Conservation (phyloP, 2,329 filamentous ascomycete genomes). For the Phyllosticta paracitricarpa region DNA sequence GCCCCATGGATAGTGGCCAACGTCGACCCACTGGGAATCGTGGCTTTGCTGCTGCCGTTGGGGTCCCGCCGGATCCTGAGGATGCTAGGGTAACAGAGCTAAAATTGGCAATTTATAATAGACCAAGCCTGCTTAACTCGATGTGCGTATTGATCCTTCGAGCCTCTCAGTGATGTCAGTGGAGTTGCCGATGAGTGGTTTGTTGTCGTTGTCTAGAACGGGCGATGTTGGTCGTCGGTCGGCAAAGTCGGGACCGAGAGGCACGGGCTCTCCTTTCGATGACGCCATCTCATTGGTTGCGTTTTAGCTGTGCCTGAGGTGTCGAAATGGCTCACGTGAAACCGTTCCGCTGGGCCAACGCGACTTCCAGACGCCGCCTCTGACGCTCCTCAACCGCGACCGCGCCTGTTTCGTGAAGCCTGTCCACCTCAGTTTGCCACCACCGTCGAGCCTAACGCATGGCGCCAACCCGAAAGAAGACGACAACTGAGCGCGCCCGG, state of each 20-base stretch:
- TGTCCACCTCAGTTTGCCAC: background rate
- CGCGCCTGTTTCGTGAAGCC: background rate
- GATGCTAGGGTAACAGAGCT: background rate
- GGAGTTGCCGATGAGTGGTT: background rate
- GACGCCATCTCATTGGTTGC: background rate
- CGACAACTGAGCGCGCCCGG: constrained; percentile 37
- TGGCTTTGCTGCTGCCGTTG: background rate
- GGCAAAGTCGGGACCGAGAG: background rate
- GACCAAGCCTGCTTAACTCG: background rate
- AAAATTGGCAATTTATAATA: constrained; percentile 7
- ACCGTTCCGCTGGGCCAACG: background rate
- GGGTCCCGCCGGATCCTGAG: constrained; percentile 7
- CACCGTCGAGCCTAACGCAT: background rate
- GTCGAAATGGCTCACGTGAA: background rate
- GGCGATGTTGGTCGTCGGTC: background rate
- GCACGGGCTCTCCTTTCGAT: background rate
- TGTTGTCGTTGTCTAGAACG: background rate
- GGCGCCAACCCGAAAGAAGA: constrained; percentile 28
- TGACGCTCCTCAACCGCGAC: background rate
- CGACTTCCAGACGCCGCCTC: background rate
- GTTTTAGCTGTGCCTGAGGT: background rate
- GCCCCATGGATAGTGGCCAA: background rate
- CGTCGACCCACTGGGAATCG: background rate
- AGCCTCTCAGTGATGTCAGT: background rate
- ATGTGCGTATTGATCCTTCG: constrained; percentile 4